Evolutionary conservation across 495 filamentous ascomycete species (phyloP), one percentile per base, ranked within the genome.

Genomic region (Hypoxylon fragiforme): DNA sequence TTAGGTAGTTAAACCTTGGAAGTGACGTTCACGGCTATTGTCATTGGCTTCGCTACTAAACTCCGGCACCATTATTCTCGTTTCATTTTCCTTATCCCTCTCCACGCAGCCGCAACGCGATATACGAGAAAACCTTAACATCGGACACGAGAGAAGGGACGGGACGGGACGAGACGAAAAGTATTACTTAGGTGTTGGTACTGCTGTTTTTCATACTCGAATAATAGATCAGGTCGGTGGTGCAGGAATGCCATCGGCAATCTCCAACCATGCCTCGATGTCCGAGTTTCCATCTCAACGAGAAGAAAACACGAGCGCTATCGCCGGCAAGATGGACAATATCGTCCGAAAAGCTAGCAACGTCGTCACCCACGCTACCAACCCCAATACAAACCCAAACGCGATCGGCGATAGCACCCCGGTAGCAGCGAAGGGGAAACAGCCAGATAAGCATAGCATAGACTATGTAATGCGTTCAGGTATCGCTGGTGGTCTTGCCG

Each of bases 401-500:
- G 65, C 35, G 34, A 73, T 39, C 71, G 67, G 51, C 63, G 69
- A 74, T 50, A 68, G 70, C 45, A 65, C 73, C 26, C 62, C 76
- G 44, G 48, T 71, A 58, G 61, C 69, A 44, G 46, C 49, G 20
- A 57, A 56, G 16, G 54, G 53, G 44, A 73, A 78, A 43, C 58
- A 59, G 38, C 66, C 67, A 37, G 73, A 78, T 57, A 94, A 89
- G 70, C 85, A 83, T 56, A 95, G 85, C 63, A 65, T 86, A 39
- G 88, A 95, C 48, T 98, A 97, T 73, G 74, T 92, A 37, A 72
- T 87, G 67, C 80, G 87, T 60, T 91, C 85, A 50, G 90, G 88
- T 13, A 67, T 95, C 35, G 92, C 92, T 9, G 92, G 92, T 38
- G 92, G 92, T 9, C 37, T 95, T 50, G 94, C 92, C 31, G 92